Conservation (phyloP, 2,329 filamentous ascomycete genomes). For the Aspergillus sp. region DNA sequence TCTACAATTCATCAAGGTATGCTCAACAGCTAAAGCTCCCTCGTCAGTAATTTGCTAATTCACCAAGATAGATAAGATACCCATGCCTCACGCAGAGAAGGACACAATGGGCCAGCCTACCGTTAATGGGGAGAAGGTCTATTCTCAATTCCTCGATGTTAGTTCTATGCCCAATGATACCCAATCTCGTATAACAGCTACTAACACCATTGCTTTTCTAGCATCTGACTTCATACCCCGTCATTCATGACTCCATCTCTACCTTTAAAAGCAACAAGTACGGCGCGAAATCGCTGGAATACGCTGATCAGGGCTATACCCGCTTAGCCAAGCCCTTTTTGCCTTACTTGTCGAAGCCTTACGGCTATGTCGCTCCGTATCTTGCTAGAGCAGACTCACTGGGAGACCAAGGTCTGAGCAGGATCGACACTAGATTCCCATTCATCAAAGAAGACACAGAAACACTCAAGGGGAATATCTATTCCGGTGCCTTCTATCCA, state of each 20-base stretch:
- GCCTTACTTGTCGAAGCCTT: slow-evolving; percentile 73
- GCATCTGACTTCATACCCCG: slow-evolving; percentile 81
- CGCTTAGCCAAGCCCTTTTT: slow-evolving; percentile 72
- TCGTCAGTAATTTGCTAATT: too few relatives aligned
- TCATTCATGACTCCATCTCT: slow-evolving; percentile 72
- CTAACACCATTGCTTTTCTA: slow-evolving; percentile 34
- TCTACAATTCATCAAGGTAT: too few relatives aligned
- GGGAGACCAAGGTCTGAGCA: slow-evolving; percentile 65
- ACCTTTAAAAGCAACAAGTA: slow-evolving; percentile 77
- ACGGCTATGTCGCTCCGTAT: slow-evolving; percentile 79
- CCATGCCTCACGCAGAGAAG: slow-evolving; percentile 48
- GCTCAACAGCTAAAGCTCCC: too few relatives aligned
- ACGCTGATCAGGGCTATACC: slow-evolving; percentile 70
- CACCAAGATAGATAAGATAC: neutral
- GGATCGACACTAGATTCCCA: slow-evolving; percentile 67
- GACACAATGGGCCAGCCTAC: slow-evolving; percentile 42
- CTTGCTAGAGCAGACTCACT: slow-evolving; percentile 74
- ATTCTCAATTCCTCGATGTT: slow-evolving; percentile 45
- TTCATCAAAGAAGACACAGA: slow-evolving; percentile 70
- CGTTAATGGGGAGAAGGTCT: slow-evolving; percentile 47
- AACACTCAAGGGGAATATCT: slow-evolving; percentile 63
- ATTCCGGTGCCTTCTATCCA: slow-evolving; percentile 58
- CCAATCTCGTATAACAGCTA: slow-evolving; percentile 7
- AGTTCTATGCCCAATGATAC: slow-evolving; percentile 11
- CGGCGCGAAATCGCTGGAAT: slow-evolving; percentile 74